Conservation (phyloP, 2,329 filamentous ascomycete genomes). For the Aureobasidium leucospermi region DNA sequence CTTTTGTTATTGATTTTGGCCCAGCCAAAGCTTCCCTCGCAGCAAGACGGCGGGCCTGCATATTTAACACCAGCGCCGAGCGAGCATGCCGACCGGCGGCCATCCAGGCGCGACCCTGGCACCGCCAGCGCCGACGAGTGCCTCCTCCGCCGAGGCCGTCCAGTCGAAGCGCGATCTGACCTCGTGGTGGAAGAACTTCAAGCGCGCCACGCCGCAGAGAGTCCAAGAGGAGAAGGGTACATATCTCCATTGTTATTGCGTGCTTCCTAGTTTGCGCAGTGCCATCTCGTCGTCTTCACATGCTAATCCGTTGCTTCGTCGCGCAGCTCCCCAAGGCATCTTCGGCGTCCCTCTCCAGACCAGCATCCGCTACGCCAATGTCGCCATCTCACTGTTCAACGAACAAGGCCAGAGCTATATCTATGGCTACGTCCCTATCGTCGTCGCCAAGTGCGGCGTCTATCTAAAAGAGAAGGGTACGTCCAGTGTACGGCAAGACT, state of each 20-base stretch:
- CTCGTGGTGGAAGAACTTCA: conserved; percentile 97
- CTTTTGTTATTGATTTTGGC: conserved; percentile 5
- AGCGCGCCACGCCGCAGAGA: conserved; percentile 52
- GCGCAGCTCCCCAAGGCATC: conserved; percentile 58
- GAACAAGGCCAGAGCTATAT: conserved; percentile 92
- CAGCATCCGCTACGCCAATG: conserved; percentile 96
- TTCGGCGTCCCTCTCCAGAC: conserved; percentile 90
- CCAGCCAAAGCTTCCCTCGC: background rate
- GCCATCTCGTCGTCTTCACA: background rate
- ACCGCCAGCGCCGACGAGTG: conserved; percentile 18
- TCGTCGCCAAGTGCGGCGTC: conserved; percentile 95
- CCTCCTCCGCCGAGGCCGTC: conserved; percentile 55
- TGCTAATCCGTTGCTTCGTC: conserved; percentile 11
- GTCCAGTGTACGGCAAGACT: background rate
- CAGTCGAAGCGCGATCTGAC: conserved; percentile 82
- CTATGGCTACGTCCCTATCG: conserved; percentile 96
- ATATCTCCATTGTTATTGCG: conserved; percentile 15
- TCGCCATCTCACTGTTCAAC: conserved; percentile 92
- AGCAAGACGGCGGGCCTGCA: conserved; percentile 12
- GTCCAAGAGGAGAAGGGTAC: conserved; percentile 58
- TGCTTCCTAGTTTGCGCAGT: background rate
- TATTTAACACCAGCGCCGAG: conserved; percentile 11
- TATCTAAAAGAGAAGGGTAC: conserved; percentile 96
- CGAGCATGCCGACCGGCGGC: conserved; percentile 34
- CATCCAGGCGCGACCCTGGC: conserved; percentile 17